A percentile compares a stretch with the other conserved stretches of the same genome.
Evolutionary conservation across 352 stramenopile genomes (phyloP).

Genomic region (Phytophthora fragariae): DNA sequence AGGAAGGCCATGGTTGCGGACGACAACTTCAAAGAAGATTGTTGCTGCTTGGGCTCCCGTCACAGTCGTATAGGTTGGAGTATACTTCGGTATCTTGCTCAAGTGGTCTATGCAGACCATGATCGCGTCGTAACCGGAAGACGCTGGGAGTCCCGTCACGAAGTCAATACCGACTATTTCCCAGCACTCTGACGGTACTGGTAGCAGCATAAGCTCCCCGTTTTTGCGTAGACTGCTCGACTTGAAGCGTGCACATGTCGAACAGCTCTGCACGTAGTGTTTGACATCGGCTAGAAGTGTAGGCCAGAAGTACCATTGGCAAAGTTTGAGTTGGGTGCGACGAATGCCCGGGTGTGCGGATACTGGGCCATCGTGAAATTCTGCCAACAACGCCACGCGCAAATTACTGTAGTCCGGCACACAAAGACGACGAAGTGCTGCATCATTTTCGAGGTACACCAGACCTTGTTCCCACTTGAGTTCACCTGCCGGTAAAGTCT

Average conservation of each 20-base stretch:
- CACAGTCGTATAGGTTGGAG: neutral
- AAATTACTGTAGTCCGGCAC: neutral
- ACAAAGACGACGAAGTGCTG: neutral
- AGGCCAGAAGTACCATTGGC: neutral
- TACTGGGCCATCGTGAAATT: neutral
- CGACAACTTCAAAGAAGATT: neutral
- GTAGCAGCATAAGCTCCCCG: neutral
- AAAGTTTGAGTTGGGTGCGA: neutral
- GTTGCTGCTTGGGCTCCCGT: neutral
- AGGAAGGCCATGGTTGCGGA: neutral
- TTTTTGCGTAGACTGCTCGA: neutral
- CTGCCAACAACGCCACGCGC: too few relatives aligned
- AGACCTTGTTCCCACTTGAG: too few relatives aligned
- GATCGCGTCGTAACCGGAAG: neutral
- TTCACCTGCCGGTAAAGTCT: too few relatives aligned
- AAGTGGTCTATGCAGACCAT: neutral
- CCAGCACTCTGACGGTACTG: neutral
- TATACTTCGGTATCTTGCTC: neutral
- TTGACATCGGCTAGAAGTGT: neutral
- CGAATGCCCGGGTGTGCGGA: neutral
- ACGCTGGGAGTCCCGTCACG: neutral
- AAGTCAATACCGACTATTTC: neutral
- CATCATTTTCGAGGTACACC: too few relatives aligned
- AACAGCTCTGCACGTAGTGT: neutral
- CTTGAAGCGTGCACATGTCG: neutral